Base-by-base conservation (phyloP, 2,329 filamentous ascomycete species). In the Fusarium denticulatum region DNA sequence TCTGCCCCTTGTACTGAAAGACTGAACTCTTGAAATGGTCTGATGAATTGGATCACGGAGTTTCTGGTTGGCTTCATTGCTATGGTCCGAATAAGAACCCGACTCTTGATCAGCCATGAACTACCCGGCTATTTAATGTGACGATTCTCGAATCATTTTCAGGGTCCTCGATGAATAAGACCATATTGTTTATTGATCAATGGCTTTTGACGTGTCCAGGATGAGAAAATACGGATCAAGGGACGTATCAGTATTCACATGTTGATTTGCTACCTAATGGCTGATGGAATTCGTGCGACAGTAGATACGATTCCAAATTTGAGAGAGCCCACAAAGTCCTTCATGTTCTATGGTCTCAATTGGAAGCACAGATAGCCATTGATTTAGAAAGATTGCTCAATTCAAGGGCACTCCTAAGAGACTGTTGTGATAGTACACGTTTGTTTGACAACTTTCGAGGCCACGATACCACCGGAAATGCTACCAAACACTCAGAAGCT, bases 141-240 rank as follows among this genome's bases (percentile, higher is more conserved):
- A 72, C 71, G 64, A 73, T 77, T 39, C 76, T 75, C 71, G 69
- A 68, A 71, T 69, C 72, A 67, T 72, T 72, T 70, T 65, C 67
- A 69, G 69, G 71, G 65, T 72, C 71, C 58, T 74, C 50, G 73
- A 78, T 78, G 76, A 77, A 78, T 78, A 78, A 78, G 76, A 37
- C 67, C 72, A 74, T 58, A 9, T 46, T 64, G 57, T 50, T 45
- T 58, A 76, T 78, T 78, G 76, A 75, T 67, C 68, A 76, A 77
- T 77, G 58, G 43, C 46, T 56, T 37, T 42, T 45, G 49, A 57
- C 15, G 13, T 46, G 26, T 46, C 49, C 49, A 37, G 55, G 60
- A 15, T 59, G 14, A n/a, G 34, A 43, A 39, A 52, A 59, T 43
- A 55, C n/a, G 36, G 46, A 68, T 50, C 30, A 34, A 58, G 26